Percentiles rank a stretch among this genome's conserved stretches.
Evolutionary conservation across 345 rosid species (phyloP).

Genomic region (Euphorbia lathyris): DNA sequence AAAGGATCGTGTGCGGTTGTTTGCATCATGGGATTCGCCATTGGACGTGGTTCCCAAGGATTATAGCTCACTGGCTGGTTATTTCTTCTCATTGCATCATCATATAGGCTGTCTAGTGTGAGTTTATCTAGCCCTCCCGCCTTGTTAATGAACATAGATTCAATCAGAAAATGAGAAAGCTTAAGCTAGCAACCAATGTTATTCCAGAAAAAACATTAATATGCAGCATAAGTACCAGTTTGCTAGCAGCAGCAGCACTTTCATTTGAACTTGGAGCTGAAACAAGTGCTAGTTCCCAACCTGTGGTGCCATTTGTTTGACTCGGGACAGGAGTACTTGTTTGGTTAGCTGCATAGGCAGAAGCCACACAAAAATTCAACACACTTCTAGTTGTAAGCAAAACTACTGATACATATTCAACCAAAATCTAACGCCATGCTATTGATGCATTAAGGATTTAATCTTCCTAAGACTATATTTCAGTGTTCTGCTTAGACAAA

Average conservation of each 20-base stretch:
- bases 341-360: conserved; percentile 55
- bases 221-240: conserved; percentile 52
- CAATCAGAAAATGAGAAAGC: neutral
- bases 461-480: neutral
- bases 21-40: conserved; percentile 56
- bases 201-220: neutral
- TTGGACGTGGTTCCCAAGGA: conserved; percentile 68
- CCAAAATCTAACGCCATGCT: neutral
- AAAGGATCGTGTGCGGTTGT: conserved; percentile 57
- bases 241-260: conserved; percentile 59
- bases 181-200: neutral
- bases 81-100: conserved; percentile 85
- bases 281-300: conserved; percentile 97
- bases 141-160: conserved; percentile 34
- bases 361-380: conserved; percentile 17
- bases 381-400: neutral
- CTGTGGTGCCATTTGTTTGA: conserved; percentile 51
- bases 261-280: conserved; percentile 88
- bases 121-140: conserved; percentile 94
- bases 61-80: conserved; percentile 72
- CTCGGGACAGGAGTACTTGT: conserved; percentile 38
- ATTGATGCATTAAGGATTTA: neutral
- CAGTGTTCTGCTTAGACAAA: neutral
- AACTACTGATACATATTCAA: conserved; percentile 4
- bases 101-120: conserved; percentile 89